These are phyloP conservation scores for Kingdonia uniflora DNA, from an alignment of 164 flowering plant genomes.

Conservation along the genomic window DNA sequence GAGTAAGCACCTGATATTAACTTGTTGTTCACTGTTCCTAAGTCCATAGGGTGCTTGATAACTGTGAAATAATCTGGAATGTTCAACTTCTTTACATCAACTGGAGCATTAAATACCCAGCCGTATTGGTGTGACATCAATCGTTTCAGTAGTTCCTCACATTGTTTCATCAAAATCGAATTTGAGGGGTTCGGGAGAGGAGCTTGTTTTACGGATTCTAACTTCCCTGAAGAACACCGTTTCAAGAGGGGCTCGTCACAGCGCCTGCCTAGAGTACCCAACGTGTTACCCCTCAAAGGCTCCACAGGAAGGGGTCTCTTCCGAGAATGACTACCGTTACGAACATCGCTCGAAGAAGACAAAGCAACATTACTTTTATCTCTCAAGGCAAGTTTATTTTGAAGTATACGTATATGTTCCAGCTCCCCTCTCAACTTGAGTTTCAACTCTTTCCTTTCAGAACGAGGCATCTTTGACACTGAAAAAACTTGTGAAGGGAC, in stretches of 20 bases:
- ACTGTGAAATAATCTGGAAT: slow-evolving; percentile 70
- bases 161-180: slow-evolving; percentile 42
- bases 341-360: slow-evolving; percentile 41
- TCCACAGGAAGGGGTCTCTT: slow-evolving; percentile 21
- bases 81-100: slow-evolving; percentile 55
- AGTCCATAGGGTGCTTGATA: slow-evolving; percentile 84
- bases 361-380: slow-evolving; percentile 13
- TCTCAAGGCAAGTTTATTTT: slow-evolving; percentile 25
- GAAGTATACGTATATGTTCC: slow-evolving; percentile 43
- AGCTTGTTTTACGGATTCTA: slow-evolving; percentile 16
- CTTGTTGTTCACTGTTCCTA: slow-evolving; percentile 58
- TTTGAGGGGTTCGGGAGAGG: slow-evolving; percentile 4
- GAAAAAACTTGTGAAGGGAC: slow-evolving; percentile 53
- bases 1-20: slow-evolving; percentile 39
- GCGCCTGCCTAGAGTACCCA: slow-evolving; percentile 16
- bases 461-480: slow-evolving; percentile 43
- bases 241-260: slow-evolving; percentile 27
- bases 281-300: slow-evolving; percentile 29
- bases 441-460: slow-evolving; percentile 49
- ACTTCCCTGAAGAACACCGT: slow-evolving; percentile 18
- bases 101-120: slow-evolving; percentile 61
- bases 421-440: slow-evolving; percentile 54
- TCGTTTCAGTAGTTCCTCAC: slow-evolving; percentile 41
- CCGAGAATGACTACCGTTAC: slow-evolving; percentile 33
- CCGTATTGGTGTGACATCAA: slow-evolving; percentile 48